Evolutionary conservation across 208 protist species (phyloP), one percentile per base, ranked within the genome.

Genomic region (Leishmania lainsoni): DNA sequence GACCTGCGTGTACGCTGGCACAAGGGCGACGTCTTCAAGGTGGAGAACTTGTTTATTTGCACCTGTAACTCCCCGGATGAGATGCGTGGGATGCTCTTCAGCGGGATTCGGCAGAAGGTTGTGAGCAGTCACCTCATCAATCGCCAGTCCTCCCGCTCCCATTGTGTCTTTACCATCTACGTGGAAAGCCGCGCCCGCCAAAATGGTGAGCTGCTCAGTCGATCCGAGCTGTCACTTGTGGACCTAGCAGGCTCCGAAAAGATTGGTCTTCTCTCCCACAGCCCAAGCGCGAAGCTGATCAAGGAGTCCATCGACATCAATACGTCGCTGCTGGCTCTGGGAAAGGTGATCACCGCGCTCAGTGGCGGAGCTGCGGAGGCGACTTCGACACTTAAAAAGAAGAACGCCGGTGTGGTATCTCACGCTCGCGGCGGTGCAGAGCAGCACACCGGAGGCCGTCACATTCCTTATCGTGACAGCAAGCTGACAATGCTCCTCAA

Each of bases 241-340:
- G 97, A 98, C 75, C 78, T 98, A 3, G 97, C 97, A 0, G 97
- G 97, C 8, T 98, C 97, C 6, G 97, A 98, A 76, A 95, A 95
- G 83, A 87, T 97, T 14, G 76, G 80, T 16, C 70, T 90, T 63
- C 79, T 98, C 17, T 72, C 91, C 1, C 77, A 70, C 42, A 86
- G 91, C 80, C 91, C 94, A 0, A 86, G 81, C 1, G 73, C 86
- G 12, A 88, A 85, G 75, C 83, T 97, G 12, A 74, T 94, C n/a
- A 86, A 90, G 80, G 94, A 98, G 78, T 96, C 94, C 73, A 94
- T 97, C 65, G 94, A 98, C 29, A 98, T 98, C 83, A 98, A 98
- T 86, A 90, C 92, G 3, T 98, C 95, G 2, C 87, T 98, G 54
- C 90, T 98, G 42, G 89, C 95, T 5, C 83, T 98, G 1, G 94